Evolutionary conservation across 2,329 filamentous ascomycete species (phyloP), one percentile per base, ranked within the genome.

Genomic region (Aspergillus clavatus): DNA sequence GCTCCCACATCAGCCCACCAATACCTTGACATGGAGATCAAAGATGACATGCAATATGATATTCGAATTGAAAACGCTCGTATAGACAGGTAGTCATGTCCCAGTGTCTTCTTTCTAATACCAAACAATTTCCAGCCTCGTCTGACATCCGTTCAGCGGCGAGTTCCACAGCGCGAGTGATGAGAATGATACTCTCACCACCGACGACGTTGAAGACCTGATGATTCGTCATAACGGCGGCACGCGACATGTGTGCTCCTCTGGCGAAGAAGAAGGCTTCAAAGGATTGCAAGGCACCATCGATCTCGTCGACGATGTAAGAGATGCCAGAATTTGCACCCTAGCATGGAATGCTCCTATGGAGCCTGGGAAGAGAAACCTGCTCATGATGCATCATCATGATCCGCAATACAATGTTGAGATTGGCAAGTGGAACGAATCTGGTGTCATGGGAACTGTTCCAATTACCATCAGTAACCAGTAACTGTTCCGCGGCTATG

Each of bases 181-280:
- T 23, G 40, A 26, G 21, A 42, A 35, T 5, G 48, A 51, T 42
- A 35, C 42, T 23, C 28, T 51, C 33, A 45, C 48, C 11, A 36
- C 46, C 14, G 48, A 51, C 42, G 48, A 51, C n/a, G n/a, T 51
- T 16, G 48, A 45, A 14, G 48, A 51, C 21, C 45, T 44, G 45
- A 42, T 29, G 11, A 48, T 51, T 29, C 48, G 48, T 12, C 48
- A 51, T 19, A 48, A 48, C 27, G 45, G 45, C 18, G 48, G 48
- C 16, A 23, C 14, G 23, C 40, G 48, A 7, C 14, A 45, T 39
- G 19, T 51, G 23, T 51, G 42, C 21, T 38, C 48, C 12, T 50
- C 39, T 21, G 40, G 47, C 14, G 47, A 50, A 16, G 47, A 50
- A 21, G 7, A 18, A 10, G 47, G 40, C 6, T 40, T 38, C 18